phyloP scores from a whole-genome alignment of 352 stramenopile species.

The Saprolegnia diclina region DNA sequence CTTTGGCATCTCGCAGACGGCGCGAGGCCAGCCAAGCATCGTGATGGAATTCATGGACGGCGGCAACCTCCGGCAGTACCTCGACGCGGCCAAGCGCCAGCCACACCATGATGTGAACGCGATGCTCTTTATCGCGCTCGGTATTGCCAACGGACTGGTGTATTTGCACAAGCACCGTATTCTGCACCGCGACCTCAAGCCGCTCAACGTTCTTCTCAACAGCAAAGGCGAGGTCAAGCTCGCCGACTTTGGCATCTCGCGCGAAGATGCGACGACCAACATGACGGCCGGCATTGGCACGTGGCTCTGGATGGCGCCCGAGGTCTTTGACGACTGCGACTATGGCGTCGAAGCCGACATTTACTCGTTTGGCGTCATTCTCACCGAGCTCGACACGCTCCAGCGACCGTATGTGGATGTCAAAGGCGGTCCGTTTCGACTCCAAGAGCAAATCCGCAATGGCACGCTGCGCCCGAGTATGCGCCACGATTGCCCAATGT shows the following conservation, averaged over 20 bases:
- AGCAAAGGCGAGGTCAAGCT: constrained; percentile 50
- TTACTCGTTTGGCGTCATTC: constrained; percentile 62
- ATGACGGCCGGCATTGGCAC: constrained; percentile 57
- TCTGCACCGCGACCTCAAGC: constrained; percentile 62
- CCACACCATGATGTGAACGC: constrained; percentile 43
- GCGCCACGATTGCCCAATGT: background rate
- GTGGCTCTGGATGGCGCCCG: constrained; percentile 47
- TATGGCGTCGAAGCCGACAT: constrained; percentile 49
- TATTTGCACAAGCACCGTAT: constrained; percentile 80
- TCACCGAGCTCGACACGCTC: constrained; percentile 58
- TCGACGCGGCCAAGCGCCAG: constrained; percentile 43
- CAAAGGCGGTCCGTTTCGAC: constrained; percentile 31
- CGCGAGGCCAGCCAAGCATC: constrained; percentile 37
- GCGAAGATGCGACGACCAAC: constrained; percentile 45
- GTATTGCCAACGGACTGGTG: constrained; percentile 56
- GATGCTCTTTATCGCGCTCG: constrained; percentile 56
- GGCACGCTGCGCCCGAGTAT: background rate
- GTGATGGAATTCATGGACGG: constrained; percentile 68
- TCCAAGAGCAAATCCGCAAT: background rate
- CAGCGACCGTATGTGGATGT: background rate
- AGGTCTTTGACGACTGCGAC: constrained; percentile 52
- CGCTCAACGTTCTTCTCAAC: constrained; percentile 63
- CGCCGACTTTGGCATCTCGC: constrained; percentile 62
- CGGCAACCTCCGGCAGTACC: constrained; percentile 47
- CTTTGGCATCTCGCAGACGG: background rate